Evolutionary conservation across 2,329 filamentous ascomycete genomes (phyloP).

Genomic region (Gnomoniopsis smithogilvyi): DNA sequence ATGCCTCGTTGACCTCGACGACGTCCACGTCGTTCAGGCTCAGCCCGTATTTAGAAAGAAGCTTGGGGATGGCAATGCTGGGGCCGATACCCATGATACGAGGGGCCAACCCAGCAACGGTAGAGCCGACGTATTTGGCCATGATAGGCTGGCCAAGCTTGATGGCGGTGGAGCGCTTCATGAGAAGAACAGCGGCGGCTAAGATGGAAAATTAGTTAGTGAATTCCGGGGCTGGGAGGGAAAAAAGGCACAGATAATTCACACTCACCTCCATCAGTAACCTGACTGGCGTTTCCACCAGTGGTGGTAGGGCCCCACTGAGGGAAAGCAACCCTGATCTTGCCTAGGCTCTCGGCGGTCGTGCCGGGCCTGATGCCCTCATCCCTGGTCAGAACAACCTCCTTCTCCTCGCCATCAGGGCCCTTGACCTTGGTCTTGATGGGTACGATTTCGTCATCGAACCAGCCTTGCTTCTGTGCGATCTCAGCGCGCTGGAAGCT

Average conservation of each 20-base stretch:
- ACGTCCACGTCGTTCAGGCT: conserved; percentile 81
- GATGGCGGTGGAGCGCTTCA: conserved; percentile 89
- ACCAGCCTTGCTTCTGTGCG: conserved; percentile 87
- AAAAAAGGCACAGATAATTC: neutral
- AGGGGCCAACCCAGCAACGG: conserved; percentile 84
- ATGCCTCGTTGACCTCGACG: conserved; percentile 95
- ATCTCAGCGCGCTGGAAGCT: conserved; percentile 83
- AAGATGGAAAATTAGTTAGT: conserved; percentile 1
- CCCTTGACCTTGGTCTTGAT: conserved; percentile 81
- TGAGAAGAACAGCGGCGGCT: conserved; percentile 84
- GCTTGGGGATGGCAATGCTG: conserved; percentile 72
- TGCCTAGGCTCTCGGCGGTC: conserved; percentile 74
- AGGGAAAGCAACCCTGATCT: conserved; percentile 88
- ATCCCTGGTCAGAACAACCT: conserved; percentile 77
- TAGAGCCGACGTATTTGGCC: conserved; percentile 91
- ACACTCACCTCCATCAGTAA: conserved; percentile 77
- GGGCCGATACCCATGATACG: conserved; percentile 96
- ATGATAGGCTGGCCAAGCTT: conserved; percentile 87
- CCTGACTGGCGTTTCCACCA: conserved; percentile 90
- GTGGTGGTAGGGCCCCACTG: conserved; percentile 84
- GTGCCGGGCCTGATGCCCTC: conserved; percentile 91
- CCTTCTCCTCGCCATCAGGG: conserved; percentile 73
- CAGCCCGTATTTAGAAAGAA: conserved; percentile 76
- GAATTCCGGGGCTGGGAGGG: neutral
- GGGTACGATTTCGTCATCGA: conserved; percentile 91